Evolutionary conservation across 768 basidiomycete genomes (phyloP), one percentile per base, ranked within the genome.

Genomic region (Chalciporus piperatus): DNA sequence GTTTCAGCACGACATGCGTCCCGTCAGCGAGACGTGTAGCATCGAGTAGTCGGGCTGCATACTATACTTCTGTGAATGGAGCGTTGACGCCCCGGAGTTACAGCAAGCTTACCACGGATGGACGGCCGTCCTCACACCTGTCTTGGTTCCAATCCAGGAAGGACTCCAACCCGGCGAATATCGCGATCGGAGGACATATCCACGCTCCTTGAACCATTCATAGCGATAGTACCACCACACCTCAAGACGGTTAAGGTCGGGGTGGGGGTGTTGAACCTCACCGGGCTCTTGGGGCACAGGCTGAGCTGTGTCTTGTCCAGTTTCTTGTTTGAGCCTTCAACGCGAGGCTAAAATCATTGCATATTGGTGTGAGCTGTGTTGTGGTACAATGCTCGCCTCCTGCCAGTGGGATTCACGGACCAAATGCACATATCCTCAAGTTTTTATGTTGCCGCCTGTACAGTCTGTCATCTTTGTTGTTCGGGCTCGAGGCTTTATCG

Each of bases 1-100:
- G 38, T 41, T 73, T 74, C 28, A 75, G 49, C n/a, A 58, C 41
- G 7, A 75, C 68, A 9, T 37, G 53, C 6, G 41, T 42, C 16
- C 61, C 60, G 45, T 73, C 68, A 4, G n/a, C 20, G 2, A 59
- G 19, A 2, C 69, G 58, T 2, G 55, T 53, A 0, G 70, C 71
- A 50, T 71, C 71, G 19, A 66, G 47, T 12, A 57, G 14, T 23
- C 14, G 33, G 5, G 9, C 11, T 6, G 16, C 32, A 7, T 39
- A 37, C 52, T 48, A 7, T 22, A 5, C 59, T 45, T 11, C 67
- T 2, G 52, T 62, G 27, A 6, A 68, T 73, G 68, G 8, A 57
- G 37, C 0, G 28, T 30, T 30, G 28, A 8, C 3, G 28, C n/a
- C n/a, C n/a, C 28, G 28, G 8, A 30, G 28, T 30, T 2, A 1